Evolutionary conservation across 768 basidiomycete species (phyloP), one percentile per base, ranked within the genome.

Genomic region (Boletus rex-veris): DNA sequence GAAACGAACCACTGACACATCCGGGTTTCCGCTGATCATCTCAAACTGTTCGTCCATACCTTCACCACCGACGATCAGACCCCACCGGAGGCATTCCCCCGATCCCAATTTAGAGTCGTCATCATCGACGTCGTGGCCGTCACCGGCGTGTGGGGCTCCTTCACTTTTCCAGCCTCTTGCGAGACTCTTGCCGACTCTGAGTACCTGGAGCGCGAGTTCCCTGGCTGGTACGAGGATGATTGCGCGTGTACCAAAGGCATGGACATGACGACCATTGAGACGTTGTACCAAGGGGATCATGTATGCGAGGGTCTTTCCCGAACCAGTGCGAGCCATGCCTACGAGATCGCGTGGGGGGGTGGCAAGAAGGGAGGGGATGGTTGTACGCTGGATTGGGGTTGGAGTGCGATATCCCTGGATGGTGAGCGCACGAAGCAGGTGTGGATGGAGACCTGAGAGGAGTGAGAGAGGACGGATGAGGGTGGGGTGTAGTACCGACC

Each of bases 251-350:
- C 93, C 94, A 59, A 93, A 93, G 0, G 83, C 74, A 11, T 84
- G 80, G 1, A 84, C 79, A 66, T 97, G 94, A 35, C 84, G 76
- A 9, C 91, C 90, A 7, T 88, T 84, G 8, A 99, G 80, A 43
- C 92, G 81, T 53, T 95, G 90, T 0, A 97, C 77, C 15, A 99
- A 80, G 46, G 97, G 97, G 24, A 98, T 75, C 79, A 98, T 83
- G 68, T 95, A 99, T 18, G 96, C 96, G 35, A 99, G 81, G 10
- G 95, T 95, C 74, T 98, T 98, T 55, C 97, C 97, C 2, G 94
- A 97, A 39, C 97, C 97, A 5, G 97, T 99, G 36, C 97, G 82
- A 36, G 97, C 96, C 97, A 98, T 99, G 39, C 92, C 96, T 14
- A 98, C 92, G 14, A 99, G 83, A 72, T 97, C 95, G 48, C 90